A percentile compares a stretch with the other conserved stretches of the same genome.
Conservation (phyloP, 805 yeast genomes). For the Ogataea ramenticola region DNA sequence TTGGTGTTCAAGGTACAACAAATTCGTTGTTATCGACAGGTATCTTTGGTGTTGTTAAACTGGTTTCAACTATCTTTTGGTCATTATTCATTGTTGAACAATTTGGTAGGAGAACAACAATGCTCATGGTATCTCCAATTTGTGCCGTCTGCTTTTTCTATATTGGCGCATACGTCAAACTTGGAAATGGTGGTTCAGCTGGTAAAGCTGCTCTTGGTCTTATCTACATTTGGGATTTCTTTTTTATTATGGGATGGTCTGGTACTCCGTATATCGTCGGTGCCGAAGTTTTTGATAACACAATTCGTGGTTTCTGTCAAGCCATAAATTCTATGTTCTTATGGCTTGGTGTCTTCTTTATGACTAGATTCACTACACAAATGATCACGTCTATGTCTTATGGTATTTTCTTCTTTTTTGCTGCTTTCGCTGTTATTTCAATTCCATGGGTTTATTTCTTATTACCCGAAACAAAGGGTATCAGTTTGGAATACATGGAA, state of each 20-base stretch:
- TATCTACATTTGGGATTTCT: constrained; percentile 39
- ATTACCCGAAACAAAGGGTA: constrained; percentile 33
- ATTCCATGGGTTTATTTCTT: constrained; percentile 25
- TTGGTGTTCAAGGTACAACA: constrained; percentile 81
- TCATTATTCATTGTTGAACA: constrained; percentile 38
- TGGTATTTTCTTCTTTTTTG: constrained; percentile 39
- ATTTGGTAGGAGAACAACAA: constrained; percentile 37
- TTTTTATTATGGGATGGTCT: constrained; percentile 37
- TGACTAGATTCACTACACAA: constrained; percentile 38
- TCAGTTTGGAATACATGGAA: constrained; percentile 23
- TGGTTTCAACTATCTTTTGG: constrained; percentile 36
- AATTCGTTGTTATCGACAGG: constrained; percentile 85
- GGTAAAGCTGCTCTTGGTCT: constrained; percentile 38
- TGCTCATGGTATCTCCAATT: constrained; percentile 29
- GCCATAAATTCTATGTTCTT: constrained; percentile 37
- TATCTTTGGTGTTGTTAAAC: constrained; percentile 50
- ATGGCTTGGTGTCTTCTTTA: constrained; percentile 45
- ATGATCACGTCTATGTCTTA: constrained; percentile 36
- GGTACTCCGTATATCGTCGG: constrained; percentile 43
- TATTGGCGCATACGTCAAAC: constrained; percentile 39
- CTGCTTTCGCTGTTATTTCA: constrained; percentile 22
- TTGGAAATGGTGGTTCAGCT: constrained; percentile 27
- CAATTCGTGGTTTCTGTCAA: constrained; percentile 34
- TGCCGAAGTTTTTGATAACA: constrained; percentile 38
- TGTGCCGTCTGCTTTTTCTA: constrained; percentile 41